Conservation (phyloP, 495 filamentous ascomycete genomes). For the Lentithecium fluviatile region DNA sequence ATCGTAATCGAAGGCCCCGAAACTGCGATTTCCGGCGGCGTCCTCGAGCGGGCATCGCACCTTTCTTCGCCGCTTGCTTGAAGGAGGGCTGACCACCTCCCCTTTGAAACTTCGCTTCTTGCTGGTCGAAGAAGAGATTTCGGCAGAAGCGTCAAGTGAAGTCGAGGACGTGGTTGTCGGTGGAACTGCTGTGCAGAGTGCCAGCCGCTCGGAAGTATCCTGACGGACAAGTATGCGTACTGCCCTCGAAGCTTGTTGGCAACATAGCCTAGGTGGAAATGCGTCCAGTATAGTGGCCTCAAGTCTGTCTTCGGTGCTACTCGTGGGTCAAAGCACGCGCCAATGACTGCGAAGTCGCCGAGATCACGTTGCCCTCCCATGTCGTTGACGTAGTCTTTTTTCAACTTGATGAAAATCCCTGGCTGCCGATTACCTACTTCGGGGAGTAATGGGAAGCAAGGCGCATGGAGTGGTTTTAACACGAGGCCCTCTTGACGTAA, state of each 20-base stretch:
- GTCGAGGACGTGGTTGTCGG: not conserved
- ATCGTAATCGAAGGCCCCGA: conserved; percentile 21
- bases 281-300: conserved; percentile 64
- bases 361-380: conserved; percentile 82
- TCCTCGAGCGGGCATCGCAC: conserved; percentile 14
- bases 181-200: not conserved
- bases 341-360: conserved; percentile 76
- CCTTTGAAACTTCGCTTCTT: not conserved
- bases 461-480: conserved; percentile 72
- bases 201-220: conserved; percentile 14
- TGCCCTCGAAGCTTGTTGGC: conserved; percentile 50
- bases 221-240: conserved; percentile 17
- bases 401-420: conserved; percentile 69
- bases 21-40: not conserved
- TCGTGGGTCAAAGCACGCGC: conserved; percentile 62
- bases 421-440: conserved; percentile 33
- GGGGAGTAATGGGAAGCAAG: conserved; percentile 63
- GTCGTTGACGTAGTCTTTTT: conserved; percentile 83
- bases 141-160: not conserved
- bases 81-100: conserved; percentile 9
- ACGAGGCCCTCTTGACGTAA: conserved; percentile 72
- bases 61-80: conserved; percentile 14
- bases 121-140: not conserved
- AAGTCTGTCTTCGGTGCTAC: conserved; percentile 53
- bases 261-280: conserved; percentile 76